Evolutionary conservation across 2,329 filamentous ascomycete genomes (phyloP), one percentile per base, ranked within the genome.

Genomic region (Ascochyta pisi): DNA sequence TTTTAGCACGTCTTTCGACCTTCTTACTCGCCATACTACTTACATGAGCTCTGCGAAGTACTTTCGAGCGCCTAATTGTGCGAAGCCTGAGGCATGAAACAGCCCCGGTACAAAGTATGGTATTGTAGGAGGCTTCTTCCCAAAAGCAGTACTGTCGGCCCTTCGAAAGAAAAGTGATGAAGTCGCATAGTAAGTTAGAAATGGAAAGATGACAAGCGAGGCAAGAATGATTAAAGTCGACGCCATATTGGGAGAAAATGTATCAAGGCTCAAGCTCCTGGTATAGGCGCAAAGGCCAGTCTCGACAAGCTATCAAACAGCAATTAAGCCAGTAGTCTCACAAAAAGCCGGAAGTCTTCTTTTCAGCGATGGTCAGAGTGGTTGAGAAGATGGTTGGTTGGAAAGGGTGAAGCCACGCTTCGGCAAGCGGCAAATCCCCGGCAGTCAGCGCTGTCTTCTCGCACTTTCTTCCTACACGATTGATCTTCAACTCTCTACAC

Each of bases 31-130:
- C 15, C 10, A 34, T 43, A 5, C 6, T 29, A 41, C 64, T 44
- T 54, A 71, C 68, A 70, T 52, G 22, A 68, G 42, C n/a, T 58
- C 57, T 6, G 64, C 68, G 33, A 71, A 66, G 46, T 66, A 69
- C 26, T 60, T 62, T 9, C 62, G 60, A 8, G 64, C 61, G 23
- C 66, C 67, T 10, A 56, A 38, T 19, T 53, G 57, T 3, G 61
- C 59, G n/a, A 72, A 39, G 9, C 61, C 57, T 29, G 64, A 57
- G 1, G 58, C 49, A 45, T 69, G 65, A 40, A 64, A 70, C 22
- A 68, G 12, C 3, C 62, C 66, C 6, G 66, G 64, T 4, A 70
- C 33, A 15, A 60, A 55, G 35, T 66, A 72, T 7, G 69, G 68
- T 19, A 67, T 47, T 16, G 61, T 64, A 3, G 68, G 65, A 8